phyloP scores from a whole-genome alignment of 177 flowering plant genomes.

The Tripterygium wilfordii region DNA sequence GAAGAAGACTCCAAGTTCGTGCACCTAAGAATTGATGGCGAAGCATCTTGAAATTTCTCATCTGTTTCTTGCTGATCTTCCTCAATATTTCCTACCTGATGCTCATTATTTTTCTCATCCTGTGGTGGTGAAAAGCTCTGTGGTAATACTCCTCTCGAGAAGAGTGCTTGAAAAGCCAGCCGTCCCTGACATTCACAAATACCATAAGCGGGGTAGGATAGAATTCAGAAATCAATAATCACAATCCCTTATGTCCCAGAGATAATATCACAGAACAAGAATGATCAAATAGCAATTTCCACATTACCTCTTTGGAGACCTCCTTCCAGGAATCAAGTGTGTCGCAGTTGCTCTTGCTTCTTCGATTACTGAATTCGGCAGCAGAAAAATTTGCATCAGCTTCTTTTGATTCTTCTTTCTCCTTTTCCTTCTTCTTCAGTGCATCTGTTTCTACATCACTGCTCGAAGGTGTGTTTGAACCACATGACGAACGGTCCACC shows the following conservation, averaged over 20 bases:
- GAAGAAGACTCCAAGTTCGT: slow-evolving; percentile 20
- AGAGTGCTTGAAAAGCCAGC: slow-evolving; percentile 84
- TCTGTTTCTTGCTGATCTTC: slow-evolving; percentile 17
- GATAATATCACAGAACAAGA: too few species aligned
- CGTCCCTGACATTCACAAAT: too few species aligned
- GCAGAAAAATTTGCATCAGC: slow-evolving; percentile 33
- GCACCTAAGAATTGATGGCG: slow-evolving; percentile 37
- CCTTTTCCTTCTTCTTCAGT: slow-evolving; percentile 47
- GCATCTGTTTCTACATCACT: slow-evolving; percentile 80
- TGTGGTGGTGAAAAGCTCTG: slow-evolving; percentile 86
- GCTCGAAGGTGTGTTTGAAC: slow-evolving; percentile 91
- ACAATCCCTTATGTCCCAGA: too few species aligned
- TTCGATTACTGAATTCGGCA: slow-evolving; percentile 44
- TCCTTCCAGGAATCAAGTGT: slow-evolving; percentile 81
- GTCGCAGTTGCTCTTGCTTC: slow-evolving; percentile 42
- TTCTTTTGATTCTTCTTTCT: slow-evolving; percentile 43
- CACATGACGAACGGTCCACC: slow-evolving; percentile 89
- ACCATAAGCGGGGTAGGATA: too few species aligned
- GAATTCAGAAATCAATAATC: too few species aligned
- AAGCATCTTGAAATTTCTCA: slow-evolving; percentile 22
- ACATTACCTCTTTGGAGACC: slow-evolving; percentile 89
- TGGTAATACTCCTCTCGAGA: slow-evolving; percentile 70
- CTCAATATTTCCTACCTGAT: slow-evolving; percentile 10
- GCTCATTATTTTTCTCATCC: slow-evolving; percentile 24
- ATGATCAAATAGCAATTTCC: too few species aligned